Evolutionary conservation across 2,329 filamentous ascomycete genomes (phyloP), one percentile per base, ranked within the genome.

Genomic region (Colletotrichum falcatum): DNA sequence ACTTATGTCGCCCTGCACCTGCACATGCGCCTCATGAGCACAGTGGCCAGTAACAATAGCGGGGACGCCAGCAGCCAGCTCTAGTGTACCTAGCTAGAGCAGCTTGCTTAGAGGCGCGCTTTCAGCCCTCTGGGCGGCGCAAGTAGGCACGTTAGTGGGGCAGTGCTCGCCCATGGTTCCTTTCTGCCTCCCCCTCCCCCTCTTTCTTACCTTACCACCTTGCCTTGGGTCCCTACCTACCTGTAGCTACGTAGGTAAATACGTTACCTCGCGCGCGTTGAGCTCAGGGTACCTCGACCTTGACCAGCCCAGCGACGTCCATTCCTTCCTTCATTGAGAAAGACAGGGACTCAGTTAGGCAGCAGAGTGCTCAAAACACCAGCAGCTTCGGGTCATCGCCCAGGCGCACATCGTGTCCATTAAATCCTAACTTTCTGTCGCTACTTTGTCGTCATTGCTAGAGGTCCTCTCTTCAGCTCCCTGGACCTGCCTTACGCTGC

Each of bases 301-400:
- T 64, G 51, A 66, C 58, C 63, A 48, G 33, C 51, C 64, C 64
- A 53, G 68, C 58, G 46, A 39, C 62, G 58, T 67, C 58, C 68
- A 59, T 67, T 68, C 68, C 68, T n/a, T n/a, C n/a, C 67, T 68
- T 59, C 68, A 63, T 71, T 59, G 44, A 61, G 37, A 28, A 33
- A 53, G 55, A 30, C 64, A 71, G 53, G 37, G 59, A 67, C 53
- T 68, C 46, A 20, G 61, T 68, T 68, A 71, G 68, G 68, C 64
- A 71, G 68, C 68, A 68, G 58, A 71, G 67, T 67, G 63, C 51
- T 48, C 35, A n/a, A n/a, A 28, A 48, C n/a, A 42, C 35, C 30
- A 20, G 42, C 26, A 48, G 28, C 51, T n/a, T 53, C 20, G 58
- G 23, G 59, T 67, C 44, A 9, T 71, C 64, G 68, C 68, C 59